Conservation (phyloP, 78 protist species). For the Pigoraptor vietnamica region DNA sequence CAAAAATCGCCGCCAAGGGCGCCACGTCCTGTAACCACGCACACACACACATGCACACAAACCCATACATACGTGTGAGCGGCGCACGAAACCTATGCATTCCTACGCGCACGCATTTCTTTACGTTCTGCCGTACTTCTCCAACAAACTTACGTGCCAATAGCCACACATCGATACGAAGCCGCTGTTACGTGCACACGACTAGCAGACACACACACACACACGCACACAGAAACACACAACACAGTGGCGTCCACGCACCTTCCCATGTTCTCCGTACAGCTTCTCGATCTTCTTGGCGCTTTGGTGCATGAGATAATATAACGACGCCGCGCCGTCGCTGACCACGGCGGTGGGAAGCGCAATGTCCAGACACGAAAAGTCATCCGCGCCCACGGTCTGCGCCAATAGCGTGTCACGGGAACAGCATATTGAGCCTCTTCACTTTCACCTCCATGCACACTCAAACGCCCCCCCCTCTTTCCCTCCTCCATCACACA, state of each 20-base stretch:
- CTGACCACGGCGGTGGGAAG: not conserved
- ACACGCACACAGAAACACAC: too few relatives aligned
- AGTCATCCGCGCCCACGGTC: not conserved
- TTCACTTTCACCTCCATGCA: too few relatives aligned
- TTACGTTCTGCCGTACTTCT: too few relatives aligned
- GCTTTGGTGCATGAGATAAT: not conserved
- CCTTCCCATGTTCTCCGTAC: not conserved
- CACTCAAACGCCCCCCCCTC: too few relatives aligned
- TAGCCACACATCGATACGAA: too few relatives aligned
- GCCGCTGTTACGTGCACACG: too few relatives aligned
- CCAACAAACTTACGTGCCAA: too few relatives aligned
- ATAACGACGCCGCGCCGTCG: not conserved
- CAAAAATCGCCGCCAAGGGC: not conserved
- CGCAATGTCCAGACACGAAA: not conserved
- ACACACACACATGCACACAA: not conserved
- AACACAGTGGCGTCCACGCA: too few relatives aligned
- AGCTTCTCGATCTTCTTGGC: not conserved
- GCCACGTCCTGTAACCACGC: not conserved
- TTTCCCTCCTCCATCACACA: not conserved
- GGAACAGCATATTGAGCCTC: not conserved
- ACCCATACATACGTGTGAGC: too few relatives aligned
- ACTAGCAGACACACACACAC: too few relatives aligned
- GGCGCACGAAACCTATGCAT: too few relatives aligned
- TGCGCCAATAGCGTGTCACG: not conserved
- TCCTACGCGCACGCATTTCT: too few relatives aligned